Conservation (phyloP, 352 stramenopile species). For the Pythium sp. region DNA sequence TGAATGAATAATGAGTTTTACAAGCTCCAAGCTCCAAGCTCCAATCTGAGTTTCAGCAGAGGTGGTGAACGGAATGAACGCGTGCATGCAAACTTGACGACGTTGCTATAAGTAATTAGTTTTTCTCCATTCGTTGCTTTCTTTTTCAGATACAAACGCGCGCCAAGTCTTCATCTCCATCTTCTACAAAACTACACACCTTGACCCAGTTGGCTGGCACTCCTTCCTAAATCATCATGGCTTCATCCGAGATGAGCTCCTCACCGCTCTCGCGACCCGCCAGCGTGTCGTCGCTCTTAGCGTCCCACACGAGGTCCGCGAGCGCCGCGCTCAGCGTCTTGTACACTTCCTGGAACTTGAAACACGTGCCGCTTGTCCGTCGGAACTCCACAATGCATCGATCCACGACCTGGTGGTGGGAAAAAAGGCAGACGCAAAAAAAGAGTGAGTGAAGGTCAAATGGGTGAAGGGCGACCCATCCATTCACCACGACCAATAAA, state of each 20-base stretch:
- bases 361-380: constrained; percentile 62
- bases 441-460: constrained; percentile 1
- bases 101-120: not conserved
- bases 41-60: no score
- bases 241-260: constrained; percentile 76
- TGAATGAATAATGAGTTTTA: no score
- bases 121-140: not conserved
- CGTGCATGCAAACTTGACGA: not conserved
- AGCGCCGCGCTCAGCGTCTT: constrained; percentile 58
- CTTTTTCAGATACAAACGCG: not conserved
- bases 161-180: no score
- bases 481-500: not conserved
- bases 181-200: not conserved
- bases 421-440: not conserved
- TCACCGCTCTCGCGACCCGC: constrained; percentile 36
- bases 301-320: constrained; percentile 51
- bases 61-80: not conserved
- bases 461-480: not conserved
- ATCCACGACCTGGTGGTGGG: constrained; percentile 31
- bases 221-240: constrained; percentile 70
- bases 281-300: constrained; percentile 29
- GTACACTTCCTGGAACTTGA: constrained; percentile 74
- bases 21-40: no score
- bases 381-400: constrained; percentile 71
- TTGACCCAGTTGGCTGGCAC: not conserved